Evolutionary conservation across 805 yeast genomes (phyloP).

Genomic region (Martiniozyma abietophila): DNA sequence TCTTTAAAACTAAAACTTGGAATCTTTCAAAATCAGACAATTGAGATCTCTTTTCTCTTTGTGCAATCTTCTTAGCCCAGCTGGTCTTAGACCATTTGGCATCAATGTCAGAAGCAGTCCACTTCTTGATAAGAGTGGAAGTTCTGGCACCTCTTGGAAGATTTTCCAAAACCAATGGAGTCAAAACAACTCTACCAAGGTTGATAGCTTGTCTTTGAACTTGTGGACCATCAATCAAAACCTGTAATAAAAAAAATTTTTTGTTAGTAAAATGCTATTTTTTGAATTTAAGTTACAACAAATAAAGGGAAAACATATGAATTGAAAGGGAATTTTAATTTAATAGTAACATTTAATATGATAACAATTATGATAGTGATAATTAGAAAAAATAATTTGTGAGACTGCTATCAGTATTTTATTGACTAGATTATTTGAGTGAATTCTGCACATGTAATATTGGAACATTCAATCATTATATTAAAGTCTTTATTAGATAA

Average conservation of each 20-base stretch:
- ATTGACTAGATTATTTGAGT: too few species aligned
- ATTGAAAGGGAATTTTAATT: too few species aligned
- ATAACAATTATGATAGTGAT: neutral
- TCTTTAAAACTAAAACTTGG: conserved; percentile 96
- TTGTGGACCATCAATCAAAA: conserved; percentile 93
- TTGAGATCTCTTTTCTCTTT: conserved; percentile 86
- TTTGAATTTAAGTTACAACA: too few species aligned
- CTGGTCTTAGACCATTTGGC: conserved; percentile 88
- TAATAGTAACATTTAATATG: neutral
- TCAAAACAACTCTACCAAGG: conserved; percentile 82
- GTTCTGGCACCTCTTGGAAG: conserved; percentile 95
- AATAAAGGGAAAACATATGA: too few species aligned
- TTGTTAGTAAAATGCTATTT: conserved; percentile 3
- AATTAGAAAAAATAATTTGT: too few species aligned
- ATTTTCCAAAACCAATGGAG: conserved; percentile 77
- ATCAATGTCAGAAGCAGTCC: conserved; percentile 83
- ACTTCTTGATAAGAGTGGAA: conserved; percentile 78
- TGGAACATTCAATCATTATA: too few species aligned
- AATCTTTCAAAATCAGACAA: conserved; percentile 98
- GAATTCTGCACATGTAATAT: too few species aligned
- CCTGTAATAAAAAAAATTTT: conserved; percentile 39
- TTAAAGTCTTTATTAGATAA: too few species aligned
- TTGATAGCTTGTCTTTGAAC: conserved; percentile 88
- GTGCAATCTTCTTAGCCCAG: conserved; percentile 98
- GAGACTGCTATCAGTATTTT: too few species aligned